phyloP scores from a whole-genome alignment of 208 protist genomes.

The Paratrypanosoma confusum region DNA sequence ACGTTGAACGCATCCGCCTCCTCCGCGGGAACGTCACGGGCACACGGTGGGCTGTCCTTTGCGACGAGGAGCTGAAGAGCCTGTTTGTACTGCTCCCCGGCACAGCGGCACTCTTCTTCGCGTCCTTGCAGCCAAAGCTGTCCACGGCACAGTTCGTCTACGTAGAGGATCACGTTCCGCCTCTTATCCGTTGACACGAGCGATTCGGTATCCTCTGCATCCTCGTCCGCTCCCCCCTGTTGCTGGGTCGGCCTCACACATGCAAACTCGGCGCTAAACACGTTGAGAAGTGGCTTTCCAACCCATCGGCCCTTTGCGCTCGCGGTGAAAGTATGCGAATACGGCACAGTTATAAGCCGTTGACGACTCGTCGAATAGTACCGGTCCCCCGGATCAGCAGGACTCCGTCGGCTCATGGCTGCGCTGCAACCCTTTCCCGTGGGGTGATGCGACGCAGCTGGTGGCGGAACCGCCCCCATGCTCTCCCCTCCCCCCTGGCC shows the following conservation, averaged over 20 bases:
- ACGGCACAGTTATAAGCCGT: too few species aligned
- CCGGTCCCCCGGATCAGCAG: too few species aligned
- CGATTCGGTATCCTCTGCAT: background rate
- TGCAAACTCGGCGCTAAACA: slow-evolving; percentile 85
- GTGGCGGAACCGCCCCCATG: too few species aligned
- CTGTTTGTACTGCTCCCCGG: slow-evolving; percentile 21
- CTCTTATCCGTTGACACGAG: slow-evolving; percentile 24
- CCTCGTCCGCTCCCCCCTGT: background rate
- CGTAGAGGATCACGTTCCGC: slow-evolving; percentile 42
- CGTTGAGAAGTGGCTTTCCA: slow-evolving; percentile 52
- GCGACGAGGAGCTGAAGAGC: slow-evolving; percentile 15
- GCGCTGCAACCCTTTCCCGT: too few species aligned
- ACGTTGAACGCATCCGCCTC: background rate
- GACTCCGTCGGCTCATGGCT: too few species aligned
- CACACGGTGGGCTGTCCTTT: too few species aligned
- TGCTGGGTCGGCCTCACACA: slow-evolving; percentile 24
- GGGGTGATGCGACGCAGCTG: too few species aligned
- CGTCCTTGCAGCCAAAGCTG: slow-evolving; percentile 48
- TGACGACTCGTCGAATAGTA: too few species aligned
- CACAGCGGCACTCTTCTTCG: slow-evolving; percentile 56
- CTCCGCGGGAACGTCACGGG: background rate
- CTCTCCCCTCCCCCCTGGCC: too few species aligned
- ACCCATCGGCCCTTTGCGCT: slow-evolving; percentile 89
- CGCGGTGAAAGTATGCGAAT: slow-evolving; percentile 72
- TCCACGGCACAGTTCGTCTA: slow-evolving; percentile 56